A percentile compares a stretch with the other conserved stretches of the same genome.
phyloP scores from a whole-genome alignment of 768 basidiomycete genomes.

The Myochromella boudieri region DNA sequence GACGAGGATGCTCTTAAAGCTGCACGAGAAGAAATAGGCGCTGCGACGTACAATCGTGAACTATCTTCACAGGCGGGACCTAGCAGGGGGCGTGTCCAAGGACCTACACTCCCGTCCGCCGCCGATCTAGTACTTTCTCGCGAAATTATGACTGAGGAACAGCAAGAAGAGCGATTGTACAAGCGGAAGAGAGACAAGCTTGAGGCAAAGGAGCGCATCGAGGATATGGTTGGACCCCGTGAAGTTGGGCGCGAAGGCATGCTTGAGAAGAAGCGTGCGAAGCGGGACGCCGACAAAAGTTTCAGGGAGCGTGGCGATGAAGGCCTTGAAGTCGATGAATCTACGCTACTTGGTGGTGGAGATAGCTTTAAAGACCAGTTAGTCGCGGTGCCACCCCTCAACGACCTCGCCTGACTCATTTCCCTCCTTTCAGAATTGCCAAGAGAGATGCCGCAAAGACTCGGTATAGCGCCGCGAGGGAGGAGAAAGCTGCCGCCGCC shows the following conservation, averaged over 20 bases:
- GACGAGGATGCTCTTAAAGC: constrained; percentile 59
- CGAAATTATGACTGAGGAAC: constrained; percentile 57
- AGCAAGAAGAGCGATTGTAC: constrained; percentile 48
- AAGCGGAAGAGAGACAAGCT: constrained; percentile 68
- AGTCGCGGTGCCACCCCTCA: constrained; percentile 24
- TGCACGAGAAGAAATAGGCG: constrained; percentile 59
- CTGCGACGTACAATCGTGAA: constrained; percentile 42
- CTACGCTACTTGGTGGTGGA: constrained; percentile 77
- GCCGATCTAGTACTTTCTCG: constrained; percentile 70
- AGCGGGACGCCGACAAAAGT: constrained; percentile 66
- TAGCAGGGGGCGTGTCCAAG: constrained; percentile 47
- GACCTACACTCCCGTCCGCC: constrained; percentile 68
- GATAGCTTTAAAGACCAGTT: constrained; percentile 83
- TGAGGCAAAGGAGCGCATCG: constrained; percentile 67
- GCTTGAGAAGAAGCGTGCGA: constrained; percentile 82
- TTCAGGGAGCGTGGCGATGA: constrained; percentile 80
- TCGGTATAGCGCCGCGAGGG: constrained; percentile 46
- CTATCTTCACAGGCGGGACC: constrained; percentile 22
- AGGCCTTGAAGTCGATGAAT: constrained; percentile 76
- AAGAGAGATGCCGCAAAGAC: constrained; percentile 70
- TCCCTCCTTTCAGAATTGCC: constrained; percentile 53
- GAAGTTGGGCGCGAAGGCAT: constrained; percentile 80
- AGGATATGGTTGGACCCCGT: constrained; percentile 80
- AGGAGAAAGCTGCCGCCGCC: constrained; percentile 48
- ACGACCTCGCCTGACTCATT: background rate